Percentiles rank a stretch among this genome's conserved stretches.
Evolutionary conservation across 352 stramenopile species (phyloP).

Genomic region (Thalassiosira exigua): DNA sequence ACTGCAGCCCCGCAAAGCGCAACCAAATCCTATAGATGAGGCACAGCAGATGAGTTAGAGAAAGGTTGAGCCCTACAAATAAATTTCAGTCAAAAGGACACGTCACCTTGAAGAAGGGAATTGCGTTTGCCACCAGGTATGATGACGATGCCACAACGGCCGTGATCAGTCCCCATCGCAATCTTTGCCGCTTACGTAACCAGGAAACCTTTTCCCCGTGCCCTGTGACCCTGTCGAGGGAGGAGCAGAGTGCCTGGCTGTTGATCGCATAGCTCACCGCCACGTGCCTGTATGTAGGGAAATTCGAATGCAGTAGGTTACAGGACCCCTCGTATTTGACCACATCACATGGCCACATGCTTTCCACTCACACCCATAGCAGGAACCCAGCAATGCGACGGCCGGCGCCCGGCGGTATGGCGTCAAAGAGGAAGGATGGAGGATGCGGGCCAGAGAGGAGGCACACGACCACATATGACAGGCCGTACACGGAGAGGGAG

Average conservation of each 20-base stretch:
- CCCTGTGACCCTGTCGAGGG: constrained; percentile 66
- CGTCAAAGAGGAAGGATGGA: constrained; percentile 80
- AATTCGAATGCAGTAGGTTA: too few relatives aligned
- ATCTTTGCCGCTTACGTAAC: constrained; percentile 30
- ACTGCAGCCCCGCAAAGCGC: constrained; percentile 72
- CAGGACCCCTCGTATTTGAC: too few relatives aligned
- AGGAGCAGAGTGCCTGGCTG: constrained; percentile 75
- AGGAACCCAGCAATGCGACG: constrained; percentile 67
- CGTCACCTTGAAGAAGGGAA: constrained; percentile 81
- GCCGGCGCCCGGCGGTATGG: constrained; percentile 48
- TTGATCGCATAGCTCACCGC: constrained; percentile 75
- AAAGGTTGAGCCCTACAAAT: too few relatives aligned
- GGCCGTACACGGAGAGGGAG: constrained; percentile 55
- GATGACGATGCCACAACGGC: constrained; percentile 48
- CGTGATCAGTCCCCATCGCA: constrained; percentile 73
- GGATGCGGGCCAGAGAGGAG: constrained; percentile 65
- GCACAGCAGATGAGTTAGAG: neutral
- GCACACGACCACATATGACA: constrained; percentile 67
- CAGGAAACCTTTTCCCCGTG: constrained; percentile 27
- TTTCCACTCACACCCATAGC: too few relatives aligned
- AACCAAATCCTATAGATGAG: constrained; percentile 64
- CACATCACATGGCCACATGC: constrained; percentile 70
- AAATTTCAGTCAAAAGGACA: neutral
- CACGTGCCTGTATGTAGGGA: too few relatives aligned
- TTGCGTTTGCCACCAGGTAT: constrained; percentile 74